Evolutionary conservation across 2,329 filamentous ascomycete species (phyloP), one percentile per base, ranked within the genome.

Genomic region (Calonectria pseudoturangicola): DNA sequence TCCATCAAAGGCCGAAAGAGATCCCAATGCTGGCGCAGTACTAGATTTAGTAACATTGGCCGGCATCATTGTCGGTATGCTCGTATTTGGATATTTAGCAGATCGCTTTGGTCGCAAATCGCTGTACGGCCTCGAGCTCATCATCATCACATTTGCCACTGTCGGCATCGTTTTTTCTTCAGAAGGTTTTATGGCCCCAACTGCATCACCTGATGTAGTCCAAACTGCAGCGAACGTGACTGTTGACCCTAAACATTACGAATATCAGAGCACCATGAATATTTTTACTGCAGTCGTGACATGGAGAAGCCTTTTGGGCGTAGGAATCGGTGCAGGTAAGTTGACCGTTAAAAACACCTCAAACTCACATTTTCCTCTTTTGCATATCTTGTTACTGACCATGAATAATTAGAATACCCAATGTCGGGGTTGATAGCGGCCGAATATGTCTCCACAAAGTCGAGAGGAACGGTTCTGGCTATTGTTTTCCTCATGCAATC

Each of bases 291-390:
- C 56, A 13, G 66, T 69, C 16, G n/a, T 47, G 4, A 33, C 51
- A 9, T 72, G 68, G 62, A 63, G 72, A 21, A 41, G 30, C 7
- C 51, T 71, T 3, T 47, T 58, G 4, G 68, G 68, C 9, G 51
- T 81, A 10, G 80, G 80, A 10, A 80, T 82, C 21, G 80, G 81
- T 6, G 79, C 81, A 79, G 72, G 80, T 77, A 63, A 50, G 76
- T 72, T 50, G 21, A 48, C 27, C 27, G 1, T 15, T 8, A n/a
- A 25, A n/a, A 43, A n/a, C 18, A 2, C n/a, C 13, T 1, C 4
- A 15, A n/a, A 13, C 10, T 1, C 25, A 21, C n/a, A 12, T 63
- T 45, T 25, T 4, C 9, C 9, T 21, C 9, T 10, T 16, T 13
- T 47, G 2, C 3, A 15, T n/a, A 15, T 28, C 2, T 16, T n/a